Evolutionary conservation across 2,329 filamentous ascomycete genomes (phyloP).

Genomic region (Thelonectria blattea): DNA sequence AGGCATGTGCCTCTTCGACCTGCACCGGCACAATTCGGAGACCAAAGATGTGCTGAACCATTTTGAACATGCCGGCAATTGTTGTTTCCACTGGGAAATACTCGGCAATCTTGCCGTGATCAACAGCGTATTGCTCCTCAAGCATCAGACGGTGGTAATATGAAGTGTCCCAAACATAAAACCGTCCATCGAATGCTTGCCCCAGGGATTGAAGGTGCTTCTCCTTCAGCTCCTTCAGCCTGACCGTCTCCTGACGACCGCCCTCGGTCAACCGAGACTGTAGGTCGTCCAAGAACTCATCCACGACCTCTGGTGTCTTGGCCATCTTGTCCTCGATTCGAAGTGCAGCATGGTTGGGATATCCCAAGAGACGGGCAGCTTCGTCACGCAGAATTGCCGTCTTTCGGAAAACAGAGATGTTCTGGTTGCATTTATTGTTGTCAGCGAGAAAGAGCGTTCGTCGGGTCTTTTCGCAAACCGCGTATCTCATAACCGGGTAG

Average conservation of each 20-base stretch:
- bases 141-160: not conserved
- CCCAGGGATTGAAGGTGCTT: not conserved
- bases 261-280: not conserved
- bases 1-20: not conserved
- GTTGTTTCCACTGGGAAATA: not conserved
- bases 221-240: not conserved
- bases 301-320: not conserved
- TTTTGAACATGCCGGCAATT: not conserved
- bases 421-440: not conserved
- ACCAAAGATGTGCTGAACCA: constrained; percentile 1
- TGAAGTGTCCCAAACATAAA: constrained; percentile 1
- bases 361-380: not conserved
- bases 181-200: not conserved
- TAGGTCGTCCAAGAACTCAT: not conserved
- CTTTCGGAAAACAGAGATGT: not conserved
- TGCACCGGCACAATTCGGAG: not conserved
- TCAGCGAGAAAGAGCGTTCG: not conserved
- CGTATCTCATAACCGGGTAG: constrained; percentile 1
- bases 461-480: not conserved
- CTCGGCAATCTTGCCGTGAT: not conserved
- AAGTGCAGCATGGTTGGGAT: not conserved
- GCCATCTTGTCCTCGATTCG: constrained; percentile 4
- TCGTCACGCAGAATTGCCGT: not conserved
- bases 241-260: not conserved
- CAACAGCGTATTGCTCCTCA: not conserved